Percentiles rank a stretch among this genome's conserved stretches.
These are phyloP conservation scores for Babesia bigemina DNA, from an alignment of 169 alveolate species.

Conservation along the genomic window DNA sequence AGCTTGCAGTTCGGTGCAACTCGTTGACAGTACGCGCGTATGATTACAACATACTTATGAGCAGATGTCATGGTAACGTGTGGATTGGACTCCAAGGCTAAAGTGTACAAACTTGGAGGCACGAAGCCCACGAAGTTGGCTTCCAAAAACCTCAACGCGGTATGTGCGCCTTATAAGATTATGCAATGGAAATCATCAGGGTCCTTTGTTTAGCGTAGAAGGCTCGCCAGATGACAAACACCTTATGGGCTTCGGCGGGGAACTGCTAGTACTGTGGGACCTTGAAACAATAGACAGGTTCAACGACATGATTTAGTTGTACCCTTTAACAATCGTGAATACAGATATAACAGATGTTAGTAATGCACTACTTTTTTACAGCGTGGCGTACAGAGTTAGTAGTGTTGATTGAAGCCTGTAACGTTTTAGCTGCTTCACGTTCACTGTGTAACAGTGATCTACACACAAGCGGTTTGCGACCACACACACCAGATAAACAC, in stretches of 20 bases:
- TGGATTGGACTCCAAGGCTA: slow-evolving; percentile 66
- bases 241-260: slow-evolving; percentile 56
- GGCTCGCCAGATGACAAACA: slow-evolving; percentile 50
- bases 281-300: slow-evolving; percentile 13
- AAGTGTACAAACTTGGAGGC: slow-evolving; percentile 34
- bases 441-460: too few species aligned
- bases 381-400: not conserved
- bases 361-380: not conserved
- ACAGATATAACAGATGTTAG: not conserved
- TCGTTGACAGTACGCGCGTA: slow-evolving; percentile 8
- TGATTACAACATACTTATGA: not conserved
- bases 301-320: not conserved
- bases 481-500: not conserved
- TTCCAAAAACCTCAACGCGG: slow-evolving; percentile 53
- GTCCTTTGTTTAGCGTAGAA: slow-evolving; percentile 48
- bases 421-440: too few species aligned
- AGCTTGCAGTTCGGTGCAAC: slow-evolving; percentile 37
- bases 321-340: not conserved
- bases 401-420: not conserved
- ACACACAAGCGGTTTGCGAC: too few species aligned
- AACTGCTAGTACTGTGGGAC: slow-evolving; percentile 54
- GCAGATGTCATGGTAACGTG: slow-evolving; percentile 59
- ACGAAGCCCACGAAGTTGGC: slow-evolving; percentile 27
- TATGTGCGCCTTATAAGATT: not conserved
- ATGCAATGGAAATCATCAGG: slow-evolving; percentile 1